Evolutionary conservation across 2,329 filamentous ascomycete species (phyloP), one percentile per base, ranked within the genome.

Genomic region (Calonectria honghensis): DNA sequence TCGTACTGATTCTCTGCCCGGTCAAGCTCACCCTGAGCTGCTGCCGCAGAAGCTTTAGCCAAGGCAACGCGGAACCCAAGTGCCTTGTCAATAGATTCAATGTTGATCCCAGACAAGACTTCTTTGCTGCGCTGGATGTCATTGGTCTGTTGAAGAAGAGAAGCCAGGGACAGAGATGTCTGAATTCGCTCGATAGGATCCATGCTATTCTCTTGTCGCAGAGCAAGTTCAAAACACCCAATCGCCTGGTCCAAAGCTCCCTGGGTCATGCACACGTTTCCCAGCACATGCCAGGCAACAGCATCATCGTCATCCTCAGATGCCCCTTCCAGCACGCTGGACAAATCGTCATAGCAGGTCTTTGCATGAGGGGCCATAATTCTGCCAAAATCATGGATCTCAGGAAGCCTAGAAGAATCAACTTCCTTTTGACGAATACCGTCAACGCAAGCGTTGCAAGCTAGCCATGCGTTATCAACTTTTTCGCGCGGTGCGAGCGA

Each of bases 311-410:
- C 71, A 24, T 69, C 71, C 6, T 41, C 71, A 4, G 57, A 68
- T 20, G 51, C 57, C 9, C 24, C 59, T n/a, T 73, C 57, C 9
- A 73, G 24, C 35, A 73, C 57, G n/a, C 35, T 69, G 13, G 71
- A 73, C 39, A 68, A 52, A 13, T 73, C 71, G 32, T 73, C 71
- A 35, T 73, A 73, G 24, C 71, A 73, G 0, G 71, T 68, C 57
- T 73, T 73, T 29, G 71, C 71, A 29, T 73, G 71, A 11, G 71
- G 71, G 6, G 71, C 71, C 71, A 73, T 73, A 31, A 73, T 68
- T 35, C 71, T 73, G 7, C 71, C 71, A 37, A 73, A 73, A 57
- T 73, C 71, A 18, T 73, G 71, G 20, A 73, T 73, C 71, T 73
- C 71, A 2, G 71, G 71, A 20, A 73, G 18, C 9, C 57, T 37